These are phyloP conservation scores for sunflower (Helianthus annuus) DNA, from an alignment of 129 eudicot genomes.

Conservation along the genomic window DNA sequence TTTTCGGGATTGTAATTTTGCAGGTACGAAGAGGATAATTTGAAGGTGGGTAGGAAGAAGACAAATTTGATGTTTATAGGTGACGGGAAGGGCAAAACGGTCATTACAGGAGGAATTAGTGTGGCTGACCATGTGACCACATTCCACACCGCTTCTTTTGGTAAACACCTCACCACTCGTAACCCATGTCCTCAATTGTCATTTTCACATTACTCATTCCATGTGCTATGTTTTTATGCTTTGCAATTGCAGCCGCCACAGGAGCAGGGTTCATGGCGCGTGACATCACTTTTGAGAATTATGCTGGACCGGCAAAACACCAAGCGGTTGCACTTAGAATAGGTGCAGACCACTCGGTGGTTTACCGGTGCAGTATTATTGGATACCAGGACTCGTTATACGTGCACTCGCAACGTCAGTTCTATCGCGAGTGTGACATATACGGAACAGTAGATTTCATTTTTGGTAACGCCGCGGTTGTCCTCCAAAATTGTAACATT, in stretches of 20 bases:
- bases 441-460: slow-evolving; percentile 52
- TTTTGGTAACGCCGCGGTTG: slow-evolving; percentile 49
- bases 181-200: slow-evolving; percentile 24
- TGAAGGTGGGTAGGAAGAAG: slow-evolving; percentile 76
- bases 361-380: slow-evolving; percentile 41
- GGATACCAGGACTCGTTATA: slow-evolving; percentile 55
- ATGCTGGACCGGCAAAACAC: slow-evolving; percentile 45
- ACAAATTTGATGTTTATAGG: slow-evolving; percentile 67
- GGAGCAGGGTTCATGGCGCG: slow-evolving; percentile 50
- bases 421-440: slow-evolving; percentile 46
- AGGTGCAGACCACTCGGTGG: slow-evolving; percentile 47
- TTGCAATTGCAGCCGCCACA: slow-evolving; percentile 34
- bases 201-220: slow-evolving; percentile 15
- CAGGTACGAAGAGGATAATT: slow-evolving; percentile 60
- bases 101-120: slow-evolving; percentile 58
- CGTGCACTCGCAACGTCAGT: slow-evolving; percentile 45
- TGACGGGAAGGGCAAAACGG: slow-evolving; percentile 68
- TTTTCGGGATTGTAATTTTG: background rate
- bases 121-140: slow-evolving; percentile 65
- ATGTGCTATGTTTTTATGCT: slow-evolving; percentile 27
- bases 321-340: slow-evolving; percentile 50
- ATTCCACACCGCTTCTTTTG: slow-evolving; percentile 89
- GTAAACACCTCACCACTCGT: slow-evolving; percentile 41
- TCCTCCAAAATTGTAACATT: slow-evolving; percentile 43
- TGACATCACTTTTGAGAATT: slow-evolving; percentile 44